Conservation (phyloP, 805 yeast species). For the Lipomyces kockii region DNA sequence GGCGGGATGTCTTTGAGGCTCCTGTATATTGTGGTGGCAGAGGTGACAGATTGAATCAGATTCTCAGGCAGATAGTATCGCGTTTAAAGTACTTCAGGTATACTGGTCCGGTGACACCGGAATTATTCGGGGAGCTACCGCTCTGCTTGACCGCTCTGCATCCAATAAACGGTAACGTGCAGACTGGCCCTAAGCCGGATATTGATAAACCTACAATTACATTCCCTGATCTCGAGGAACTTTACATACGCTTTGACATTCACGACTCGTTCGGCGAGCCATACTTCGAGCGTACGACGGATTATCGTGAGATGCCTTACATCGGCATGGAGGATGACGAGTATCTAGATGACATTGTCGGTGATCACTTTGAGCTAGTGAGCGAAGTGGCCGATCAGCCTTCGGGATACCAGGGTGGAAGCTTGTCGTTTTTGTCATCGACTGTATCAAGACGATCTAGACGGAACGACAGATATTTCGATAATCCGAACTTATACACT, state of each 20-base stretch:
- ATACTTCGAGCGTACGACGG: conserved; percentile 1
- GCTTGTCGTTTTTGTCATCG: not conserved
- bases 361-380: not conserved
- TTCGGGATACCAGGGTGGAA: not conserved
- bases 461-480: conserved; percentile 1
- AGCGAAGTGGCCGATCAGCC: not conserved
- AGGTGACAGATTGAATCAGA: conserved; percentile 16
- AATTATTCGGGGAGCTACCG: conserved; percentile 16
- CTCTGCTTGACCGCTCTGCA: not conserved
- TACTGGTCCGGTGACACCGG: conserved; percentile 17
- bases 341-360: not conserved
- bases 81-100: conserved; percentile 6
- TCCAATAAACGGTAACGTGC: not conserved
- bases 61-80: not conserved
- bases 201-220: not conserved
- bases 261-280: conserved; percentile 17
- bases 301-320: not conserved
- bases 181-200: not conserved
- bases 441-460: not conserved
- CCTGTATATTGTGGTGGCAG: conserved; percentile 8
- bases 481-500: conserved; percentile 5
- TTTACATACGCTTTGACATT: not conserved
- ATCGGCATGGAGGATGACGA: not conserved
- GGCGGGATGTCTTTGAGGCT: conserved; percentile 14
- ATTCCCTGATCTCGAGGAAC: conserved; percentile 14